Evolutionary conservation across 2,329 filamentous ascomycete genomes (phyloP).

Genomic region (Camillea tinctor): DNA sequence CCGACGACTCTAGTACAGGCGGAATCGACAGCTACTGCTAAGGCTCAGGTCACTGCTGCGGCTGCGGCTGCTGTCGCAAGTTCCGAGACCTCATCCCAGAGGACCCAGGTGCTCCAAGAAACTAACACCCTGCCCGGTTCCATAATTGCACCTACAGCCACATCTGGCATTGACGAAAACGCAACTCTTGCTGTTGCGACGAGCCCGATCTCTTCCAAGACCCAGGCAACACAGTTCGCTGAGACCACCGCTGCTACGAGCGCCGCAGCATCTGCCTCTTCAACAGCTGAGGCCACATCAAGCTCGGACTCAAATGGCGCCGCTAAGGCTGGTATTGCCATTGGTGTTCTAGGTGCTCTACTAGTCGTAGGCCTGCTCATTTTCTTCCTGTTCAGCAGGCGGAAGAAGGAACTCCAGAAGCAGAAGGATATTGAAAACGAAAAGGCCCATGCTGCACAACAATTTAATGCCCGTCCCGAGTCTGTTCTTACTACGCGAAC

Average conservation of each 20-base stretch:
- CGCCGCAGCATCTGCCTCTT: constrained; percentile 20
- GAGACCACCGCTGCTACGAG: constrained; percentile 16
- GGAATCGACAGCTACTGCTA: constrained; percentile 8
- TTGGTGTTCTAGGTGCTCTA: constrained; percentile 73
- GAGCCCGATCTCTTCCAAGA: neutral
- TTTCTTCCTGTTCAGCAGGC: constrained; percentile 68
- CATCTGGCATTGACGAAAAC: neutral
- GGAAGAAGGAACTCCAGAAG: constrained; percentile 64
- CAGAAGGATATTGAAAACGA: constrained; percentile 59
- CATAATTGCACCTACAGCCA: constrained; percentile 1
- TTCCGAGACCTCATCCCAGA: constrained; percentile 4
- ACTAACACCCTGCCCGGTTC: constrained; percentile 8
- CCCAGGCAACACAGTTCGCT: constrained; percentile 12
- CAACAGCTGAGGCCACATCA: constrained; percentile 24
- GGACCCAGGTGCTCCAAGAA: constrained; percentile 6
- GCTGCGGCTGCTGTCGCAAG: neutral
- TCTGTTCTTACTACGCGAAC: constrained; percentile 41
- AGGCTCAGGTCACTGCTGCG: constrained; percentile 22
- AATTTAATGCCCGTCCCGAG: constrained; percentile 37
- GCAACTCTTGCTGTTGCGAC: neutral
- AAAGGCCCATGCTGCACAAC: constrained; percentile 55
- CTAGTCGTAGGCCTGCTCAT: constrained; percentile 65
- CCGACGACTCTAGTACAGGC: constrained; percentile 7
- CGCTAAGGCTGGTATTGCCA: constrained; percentile 76
- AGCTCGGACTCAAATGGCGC: constrained; percentile 31